phyloP scores from a whole-genome alignment of 805 yeast species.

The Cyberlindnera euphorbiae region DNA sequence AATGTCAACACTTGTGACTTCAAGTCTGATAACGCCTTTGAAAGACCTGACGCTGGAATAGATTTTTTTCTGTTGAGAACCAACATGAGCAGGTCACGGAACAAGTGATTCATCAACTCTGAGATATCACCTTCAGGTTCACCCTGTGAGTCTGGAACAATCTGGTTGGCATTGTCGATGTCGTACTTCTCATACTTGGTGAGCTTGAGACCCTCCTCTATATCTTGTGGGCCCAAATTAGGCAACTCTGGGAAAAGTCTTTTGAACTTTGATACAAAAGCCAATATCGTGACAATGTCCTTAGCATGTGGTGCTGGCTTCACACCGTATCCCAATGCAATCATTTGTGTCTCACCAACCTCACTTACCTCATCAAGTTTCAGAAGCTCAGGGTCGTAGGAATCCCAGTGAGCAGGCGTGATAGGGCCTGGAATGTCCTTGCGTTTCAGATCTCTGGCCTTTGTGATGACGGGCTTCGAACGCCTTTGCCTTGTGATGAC shows the following conservation, averaged over 20 bases:
- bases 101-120: constrained; percentile 14
- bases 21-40: constrained; percentile 18
- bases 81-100: constrained; percentile 14
- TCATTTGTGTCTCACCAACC: constrained; percentile 6
- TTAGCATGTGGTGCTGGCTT: constrained; percentile 23
- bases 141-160: neutral
- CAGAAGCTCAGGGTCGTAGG: constrained; percentile 12
- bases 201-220: constrained; percentile 23
- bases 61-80: constrained; percentile 17
- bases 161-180: constrained; percentile 16
- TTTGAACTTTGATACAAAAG: constrained; percentile 22
- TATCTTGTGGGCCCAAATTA: constrained; percentile 24
- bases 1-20: constrained; percentile 9
- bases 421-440: constrained; percentile 25
- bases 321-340: constrained; percentile 24
- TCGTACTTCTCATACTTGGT: constrained; percentile 9
- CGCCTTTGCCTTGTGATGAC: constrained; percentile 7
- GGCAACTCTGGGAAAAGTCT: constrained; percentile 13
- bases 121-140: constrained; percentile 10
- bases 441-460: constrained; percentile 12
- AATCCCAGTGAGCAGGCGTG: constrained; percentile 14
- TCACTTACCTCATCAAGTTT: constrained; percentile 1
- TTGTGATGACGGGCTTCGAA: constrained; percentile 8
- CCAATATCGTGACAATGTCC: constrained; percentile 20
- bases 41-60: constrained; percentile 6